Conservation (phyloP, 257 asterid species). For the Solanum rostratum region DNA sequence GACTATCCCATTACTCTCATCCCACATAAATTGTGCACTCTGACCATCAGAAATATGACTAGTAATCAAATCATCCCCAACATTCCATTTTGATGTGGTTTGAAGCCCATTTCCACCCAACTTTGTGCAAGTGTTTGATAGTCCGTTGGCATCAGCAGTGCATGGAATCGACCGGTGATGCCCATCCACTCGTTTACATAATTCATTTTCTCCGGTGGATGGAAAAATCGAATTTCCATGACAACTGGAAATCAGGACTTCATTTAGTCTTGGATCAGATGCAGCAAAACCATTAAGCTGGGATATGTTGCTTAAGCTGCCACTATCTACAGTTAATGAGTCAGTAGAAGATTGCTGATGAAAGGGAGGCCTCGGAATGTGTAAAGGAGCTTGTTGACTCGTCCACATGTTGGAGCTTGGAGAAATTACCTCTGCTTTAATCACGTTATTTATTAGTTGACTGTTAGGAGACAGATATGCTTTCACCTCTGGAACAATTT, state of each 20-base stretch:
- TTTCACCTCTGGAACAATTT: conserved; percentile 9
- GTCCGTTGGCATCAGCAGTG: conserved; percentile 10
- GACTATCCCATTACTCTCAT: conserved; percentile 5
- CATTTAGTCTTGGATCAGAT: not conserved
- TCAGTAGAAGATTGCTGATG: not conserved
- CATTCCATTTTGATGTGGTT: conserved; percentile 10
- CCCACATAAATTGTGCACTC: not conserved
- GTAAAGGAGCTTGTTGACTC: conserved; percentile 25
- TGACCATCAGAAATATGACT: conserved; percentile 5
- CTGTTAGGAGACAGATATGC: conserved; percentile 6
- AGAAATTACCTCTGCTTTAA: conserved; percentile 55
- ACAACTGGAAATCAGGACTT: not conserved
- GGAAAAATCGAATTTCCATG: not conserved
- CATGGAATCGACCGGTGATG: conserved; percentile 1
- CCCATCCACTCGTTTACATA: conserved; percentile 4
- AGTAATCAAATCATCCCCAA: conserved; percentile 10
- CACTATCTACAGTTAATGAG: not conserved
- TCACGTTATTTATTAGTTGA: conserved; percentile 20
- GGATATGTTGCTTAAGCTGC: not conserved
- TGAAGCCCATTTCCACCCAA: conserved; percentile 1
- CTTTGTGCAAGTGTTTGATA: not conserved
- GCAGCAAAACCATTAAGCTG: not conserved
- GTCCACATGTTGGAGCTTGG: conserved; percentile 45
- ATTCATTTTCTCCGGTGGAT: conserved; percentile 10
- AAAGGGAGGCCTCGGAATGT: conserved; percentile 13